Base-by-base conservation (phyloP, 1,284 basidiomycete genomes). In the Stereum hirsutum region DNA sequence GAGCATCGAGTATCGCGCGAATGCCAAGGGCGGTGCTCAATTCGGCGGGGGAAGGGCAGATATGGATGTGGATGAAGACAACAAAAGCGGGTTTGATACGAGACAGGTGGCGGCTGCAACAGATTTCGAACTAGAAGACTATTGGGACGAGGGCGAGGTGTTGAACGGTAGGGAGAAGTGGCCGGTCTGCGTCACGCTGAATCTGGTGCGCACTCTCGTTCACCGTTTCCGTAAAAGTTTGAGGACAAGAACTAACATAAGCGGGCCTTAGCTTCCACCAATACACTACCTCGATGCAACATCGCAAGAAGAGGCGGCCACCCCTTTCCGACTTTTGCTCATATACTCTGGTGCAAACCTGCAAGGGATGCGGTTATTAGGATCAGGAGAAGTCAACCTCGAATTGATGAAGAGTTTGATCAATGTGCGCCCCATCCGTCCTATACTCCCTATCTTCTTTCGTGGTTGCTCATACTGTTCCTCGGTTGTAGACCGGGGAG, bases 71-170 rank as follows among this genome's bases (percentile, higher is more conserved):
- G 75, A 75, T 43, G 57, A 63, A 39, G 65, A 60, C 15, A 39
- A 47, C 25, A 44, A 47, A 8, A 81, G 78, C 49, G 75, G 73
- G 0, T 72, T 86, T 37, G 76, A 78, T 52, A 82, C 75, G 12
- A 67, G 74, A 10, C 59, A 63, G 11, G 59, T 70, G 26, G 57
- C 49, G 24, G 61, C 59, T 7, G 80, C 79, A 4, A 72, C 72
- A 3, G 88, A 91, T 57, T 90, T 90, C 54, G 88, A 91, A 60
- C 66, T 90, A 17, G 70, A 76, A 12, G 87, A 90, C 60, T 86
- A 81, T 49, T 88, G 85, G 85, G 87, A 88, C 50, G 86, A 89
- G 52, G 88, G 88, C 0, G 80, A 80, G 44, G 60, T 65, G 5
- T 57, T 90, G 33, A 68, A 64, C 38, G 76, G 74, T 2, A 62